Base-by-base conservation (phyloP, 768 basidiomycete genomes). In the Xerocomellus dryophilus region DNA sequence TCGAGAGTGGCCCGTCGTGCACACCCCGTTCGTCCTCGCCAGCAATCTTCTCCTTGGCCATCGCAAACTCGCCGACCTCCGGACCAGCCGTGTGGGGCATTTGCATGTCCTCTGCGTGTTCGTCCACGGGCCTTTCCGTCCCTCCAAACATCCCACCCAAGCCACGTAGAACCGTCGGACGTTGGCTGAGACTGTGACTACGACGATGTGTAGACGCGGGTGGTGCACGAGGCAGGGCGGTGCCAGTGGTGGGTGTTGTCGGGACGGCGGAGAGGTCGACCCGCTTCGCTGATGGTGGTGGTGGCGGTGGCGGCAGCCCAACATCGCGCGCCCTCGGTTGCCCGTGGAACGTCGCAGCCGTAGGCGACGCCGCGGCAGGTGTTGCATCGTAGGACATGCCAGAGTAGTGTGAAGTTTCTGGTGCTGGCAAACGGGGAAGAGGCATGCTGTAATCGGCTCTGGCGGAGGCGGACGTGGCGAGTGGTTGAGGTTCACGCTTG, bases 401-500 rank as follows among this genome's bases (percentile, higher is more conserved):
- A 15, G 88, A 89, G 63, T 84, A 89, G 65, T 93, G 91, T 0
- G 85, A 84, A 6, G 88, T 83, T 64, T 86, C 87, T 0, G 92
- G 92, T 2, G 88, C 81, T 27, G 92, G 91, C 14, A 93, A 76
- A 17, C 87, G 78, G 3, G 92, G 90, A 7, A 93, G 78, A 0
- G 86, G 83, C 84, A 94, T 91, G 59, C 81, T 86, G 66, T 93
- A 91, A 61, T 91, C 88, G 5, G 86, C 83, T 63, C 75, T 79
- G 15, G 70, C 63, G 73, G 55, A 72, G 66, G 44, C 63, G 57
- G 43, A 70, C 47, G 27, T 63, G 43, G 34, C 66, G 51, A 56
- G 42, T 8, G 59, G 57, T 53, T 61, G 61, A 10, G 51, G 54
- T 9, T 75, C 71, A 21, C 71, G 73, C 36, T 72, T 73, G 15